These are phyloP conservation scores for Pseudoscleropodium purum DNA, from an alignment of 225 moss, liverwort and hornwort species.

Conservation along the genomic window DNA sequence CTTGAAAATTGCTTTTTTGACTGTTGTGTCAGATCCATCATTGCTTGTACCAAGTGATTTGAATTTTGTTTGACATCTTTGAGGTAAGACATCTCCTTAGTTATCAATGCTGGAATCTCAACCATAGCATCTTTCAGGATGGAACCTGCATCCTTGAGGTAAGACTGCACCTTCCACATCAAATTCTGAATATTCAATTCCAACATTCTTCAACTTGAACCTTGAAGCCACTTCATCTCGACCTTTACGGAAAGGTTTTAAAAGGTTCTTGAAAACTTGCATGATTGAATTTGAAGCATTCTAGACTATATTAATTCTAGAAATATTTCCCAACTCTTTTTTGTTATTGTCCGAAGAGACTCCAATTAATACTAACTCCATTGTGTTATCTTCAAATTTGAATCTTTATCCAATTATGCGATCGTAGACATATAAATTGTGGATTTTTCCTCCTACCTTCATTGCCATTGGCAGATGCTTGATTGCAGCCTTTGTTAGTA, in stretches of 20 bases:
- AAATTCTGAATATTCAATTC: neutral
- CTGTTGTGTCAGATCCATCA: neutral
- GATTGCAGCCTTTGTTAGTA: neutral
- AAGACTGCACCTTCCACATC: neutral
- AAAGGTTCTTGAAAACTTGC: neutral
- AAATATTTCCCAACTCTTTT: neutral
- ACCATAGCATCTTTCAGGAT: neutral
- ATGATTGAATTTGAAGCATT: neutral
- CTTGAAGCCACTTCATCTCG: neutral
- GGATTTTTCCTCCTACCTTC: neutral
- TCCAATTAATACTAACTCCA: neutral
- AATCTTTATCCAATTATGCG: neutral
- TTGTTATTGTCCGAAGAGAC: neutral
- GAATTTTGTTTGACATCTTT: neutral
- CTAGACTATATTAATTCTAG: neutral
- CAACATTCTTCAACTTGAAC: neutral
- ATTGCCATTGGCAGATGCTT: neutral
- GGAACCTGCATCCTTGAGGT: neutral
- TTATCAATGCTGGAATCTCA: neutral
- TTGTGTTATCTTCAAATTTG: neutral
- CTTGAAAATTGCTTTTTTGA: too few species aligned
- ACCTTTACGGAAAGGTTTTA: neutral
- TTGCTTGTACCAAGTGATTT: neutral
- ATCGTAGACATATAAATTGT: neutral
- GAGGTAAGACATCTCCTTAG: neutral